Evolutionary conservation across 2,329 filamentous ascomycete species (phyloP).

Genomic region (Ophiostoma angusticollis): DNA sequence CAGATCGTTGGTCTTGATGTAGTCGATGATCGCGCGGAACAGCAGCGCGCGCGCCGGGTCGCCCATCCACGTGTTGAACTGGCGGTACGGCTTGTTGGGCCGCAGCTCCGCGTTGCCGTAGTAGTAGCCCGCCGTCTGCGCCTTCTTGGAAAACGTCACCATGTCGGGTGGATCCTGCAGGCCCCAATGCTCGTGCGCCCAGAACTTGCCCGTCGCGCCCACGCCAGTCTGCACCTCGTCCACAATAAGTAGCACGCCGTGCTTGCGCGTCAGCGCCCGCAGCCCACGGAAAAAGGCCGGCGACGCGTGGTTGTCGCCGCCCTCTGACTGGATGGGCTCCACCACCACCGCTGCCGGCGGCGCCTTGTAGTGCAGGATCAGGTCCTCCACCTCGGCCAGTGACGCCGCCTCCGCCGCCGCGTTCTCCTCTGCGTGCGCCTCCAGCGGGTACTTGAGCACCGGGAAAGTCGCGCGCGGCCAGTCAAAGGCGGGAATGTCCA

Average conservation of each 20-base stretch:
- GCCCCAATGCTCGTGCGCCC: conserved; percentile 94
- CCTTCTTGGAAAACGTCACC: conserved; percentile 93
- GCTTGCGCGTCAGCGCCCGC: conserved; percentile 63
- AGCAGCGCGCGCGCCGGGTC: conserved; percentile 75
- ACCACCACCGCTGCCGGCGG: conserved; percentile 73
- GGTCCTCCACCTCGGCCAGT: conserved; percentile 68
- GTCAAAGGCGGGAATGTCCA: conserved; percentile 89
- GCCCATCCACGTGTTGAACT: conserved; percentile 98
- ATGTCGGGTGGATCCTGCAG: conserved; percentile 72
- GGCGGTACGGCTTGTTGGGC: conserved; percentile 86
- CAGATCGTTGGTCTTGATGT: conserved; percentile 63
- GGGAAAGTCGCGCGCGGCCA: conserved; percentile 90
- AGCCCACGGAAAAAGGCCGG: conserved; percentile 77
- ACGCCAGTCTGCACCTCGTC: conserved; percentile 92
- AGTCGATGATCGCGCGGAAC: conserved; percentile 74
- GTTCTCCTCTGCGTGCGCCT: conserved; percentile 68
- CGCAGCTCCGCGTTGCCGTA: conserved; percentile 67
- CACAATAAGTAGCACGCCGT: conserved; percentile 74
- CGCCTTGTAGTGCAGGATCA: conserved; percentile 66
- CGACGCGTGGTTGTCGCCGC: conserved; percentile 87
- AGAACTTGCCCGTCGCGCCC: conserved; percentile 87
- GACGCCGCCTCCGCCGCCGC: conserved; percentile 67
- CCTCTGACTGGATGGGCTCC: conserved; percentile 88
- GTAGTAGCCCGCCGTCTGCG: conserved; percentile 87
- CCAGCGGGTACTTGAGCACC: conserved; percentile 71